Percentiles rank a stretch among this genome's conserved stretches.
Evolutionary conservation across 2,329 filamentous ascomycete genomes (phyloP).

Genomic region (Alternaria rosae): DNA sequence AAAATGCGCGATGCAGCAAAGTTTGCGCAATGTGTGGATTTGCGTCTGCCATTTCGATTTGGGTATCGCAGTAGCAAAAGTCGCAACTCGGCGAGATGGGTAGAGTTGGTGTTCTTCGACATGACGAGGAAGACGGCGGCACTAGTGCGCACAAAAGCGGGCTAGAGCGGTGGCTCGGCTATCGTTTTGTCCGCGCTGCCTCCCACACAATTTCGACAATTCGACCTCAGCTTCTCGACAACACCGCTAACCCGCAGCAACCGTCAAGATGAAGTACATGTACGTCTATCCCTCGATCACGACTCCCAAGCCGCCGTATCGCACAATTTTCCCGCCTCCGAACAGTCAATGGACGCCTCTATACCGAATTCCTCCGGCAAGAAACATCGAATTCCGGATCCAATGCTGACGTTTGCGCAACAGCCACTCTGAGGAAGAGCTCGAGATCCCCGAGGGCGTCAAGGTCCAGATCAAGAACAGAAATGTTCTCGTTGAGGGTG

Average conservation of each 20-base stretch:
- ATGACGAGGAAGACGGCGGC: constrained; percentile 10
- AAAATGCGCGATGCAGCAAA: constrained; percentile 80
- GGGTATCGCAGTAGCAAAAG: not conserved
- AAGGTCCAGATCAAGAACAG: constrained; percentile 98
- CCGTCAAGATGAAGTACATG: constrained; percentile 97
- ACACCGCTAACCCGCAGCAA: constrained; percentile 47
- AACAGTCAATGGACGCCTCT: constrained; percentile 19
- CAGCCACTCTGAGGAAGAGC: constrained; percentile 88
- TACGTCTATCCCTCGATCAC: constrained; percentile 35
- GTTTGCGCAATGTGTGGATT: constrained; percentile 49
- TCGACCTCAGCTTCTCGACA: constrained; percentile 31
- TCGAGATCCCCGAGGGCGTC: constrained; percentile 96
- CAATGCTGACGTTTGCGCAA: constrained; percentile 42
- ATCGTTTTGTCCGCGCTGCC: constrained; percentile 22
- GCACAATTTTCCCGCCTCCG: constrained; percentile 20
- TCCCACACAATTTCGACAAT: constrained; percentile 17
- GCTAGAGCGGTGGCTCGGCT: constrained; percentile 23
- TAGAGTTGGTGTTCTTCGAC: not conserved
- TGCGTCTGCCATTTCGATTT: constrained; percentile 26
- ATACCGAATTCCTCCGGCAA: constrained; percentile 19
- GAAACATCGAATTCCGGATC: constrained; percentile 23
- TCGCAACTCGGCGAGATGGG: not conserved
- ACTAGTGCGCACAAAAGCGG: constrained; percentile 13
- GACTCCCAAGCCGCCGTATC: constrained; percentile 21
- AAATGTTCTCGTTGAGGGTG: constrained; percentile 95